Evolutionary conservation across 257 asterid species (phyloP).

Genomic region (Solanum lycopersicoides): DNA sequence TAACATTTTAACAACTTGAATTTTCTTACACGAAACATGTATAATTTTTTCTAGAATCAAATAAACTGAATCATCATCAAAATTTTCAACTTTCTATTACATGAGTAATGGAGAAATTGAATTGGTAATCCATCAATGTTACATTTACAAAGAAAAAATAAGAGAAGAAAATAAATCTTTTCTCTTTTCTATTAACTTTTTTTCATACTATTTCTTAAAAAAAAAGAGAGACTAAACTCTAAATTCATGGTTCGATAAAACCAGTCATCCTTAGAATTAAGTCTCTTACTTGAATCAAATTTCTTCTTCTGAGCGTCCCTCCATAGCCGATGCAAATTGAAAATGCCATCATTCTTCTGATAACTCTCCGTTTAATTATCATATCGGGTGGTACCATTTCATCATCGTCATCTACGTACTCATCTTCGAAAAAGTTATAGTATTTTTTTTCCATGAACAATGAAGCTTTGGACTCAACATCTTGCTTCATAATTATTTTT

Average conservation of each 20-base stretch:
- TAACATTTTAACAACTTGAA: too few relatives aligned
- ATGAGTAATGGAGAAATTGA: background rate
- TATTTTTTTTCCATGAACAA: background rate
- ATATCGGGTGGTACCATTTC: constrained; percentile 85
- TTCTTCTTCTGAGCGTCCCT: constrained; percentile 67
- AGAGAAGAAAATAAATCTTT: background rate
- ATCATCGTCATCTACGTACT: constrained; percentile 18
- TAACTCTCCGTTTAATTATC: constrained; percentile 52
- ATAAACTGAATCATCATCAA: background rate
- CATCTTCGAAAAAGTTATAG: background rate
- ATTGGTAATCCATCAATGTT: background rate
- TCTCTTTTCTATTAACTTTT: background rate
- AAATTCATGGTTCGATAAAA: constrained; percentile 42
- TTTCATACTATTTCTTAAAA: background rate
- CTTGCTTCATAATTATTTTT: constrained; percentile 8
- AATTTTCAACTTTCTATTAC: constrained; percentile 3
- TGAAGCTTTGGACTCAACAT: background rate
- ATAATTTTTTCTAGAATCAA: background rate
- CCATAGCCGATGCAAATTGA: constrained; percentile 75
- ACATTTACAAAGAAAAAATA: background rate
- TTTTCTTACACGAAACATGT: background rate
- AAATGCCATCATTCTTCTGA: constrained; percentile 56
- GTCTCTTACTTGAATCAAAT: constrained; percentile 61
- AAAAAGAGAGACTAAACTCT: too few relatives aligned
- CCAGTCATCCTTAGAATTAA: constrained; percentile 73